phyloP scores from a whole-genome alignment of 1,284 basidiomycete species.

The Thecaphora frezii region DNA sequence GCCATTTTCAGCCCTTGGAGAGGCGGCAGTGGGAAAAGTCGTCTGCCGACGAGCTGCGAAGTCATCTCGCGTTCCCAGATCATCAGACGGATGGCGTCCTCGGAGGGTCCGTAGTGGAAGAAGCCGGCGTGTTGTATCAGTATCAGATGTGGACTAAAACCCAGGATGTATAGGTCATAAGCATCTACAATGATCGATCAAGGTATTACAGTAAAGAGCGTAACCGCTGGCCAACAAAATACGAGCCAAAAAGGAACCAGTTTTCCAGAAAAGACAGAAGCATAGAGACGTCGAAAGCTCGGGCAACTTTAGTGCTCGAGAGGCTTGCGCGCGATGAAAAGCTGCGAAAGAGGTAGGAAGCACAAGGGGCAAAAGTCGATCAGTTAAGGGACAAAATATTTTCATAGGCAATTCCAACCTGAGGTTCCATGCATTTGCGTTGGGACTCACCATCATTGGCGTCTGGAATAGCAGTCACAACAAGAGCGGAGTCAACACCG shows the following conservation, averaged over 20 bases:
- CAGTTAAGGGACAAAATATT: background rate
- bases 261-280: too few species aligned
- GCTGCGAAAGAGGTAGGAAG: slow-evolving; percentile 2
- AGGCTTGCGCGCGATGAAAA: slow-evolving; percentile 30
- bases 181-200: background rate
- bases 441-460: slow-evolving; percentile 7
- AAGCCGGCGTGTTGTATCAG: slow-evolving; percentile 25
- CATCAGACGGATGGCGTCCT: slow-evolving; percentile 4
- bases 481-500: slow-evolving; percentile 4
- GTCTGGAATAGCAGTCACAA: slow-evolving; percentile 1
- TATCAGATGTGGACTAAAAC: slow-evolving; percentile 26
- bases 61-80: slow-evolving; percentile 18
- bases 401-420: too few species aligned
- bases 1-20: slow-evolving; percentile 1
- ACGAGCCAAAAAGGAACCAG: too few species aligned
- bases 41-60: slow-evolving; percentile 8
- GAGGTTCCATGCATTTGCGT: background rate
- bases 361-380: background rate
- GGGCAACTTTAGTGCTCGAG: background rate
- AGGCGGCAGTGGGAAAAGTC: slow-evolving; percentile 17
- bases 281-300: background rate
- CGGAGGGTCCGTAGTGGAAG: slow-evolving; percentile 9
- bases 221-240: background rate
- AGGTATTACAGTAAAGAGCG: background rate
- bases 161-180: background rate